Evolutionary conservation across 1,284 basidiomycete genomes (phyloP), one percentile per base, ranked within the genome.

Genomic region (Trametes hirsuta): DNA sequence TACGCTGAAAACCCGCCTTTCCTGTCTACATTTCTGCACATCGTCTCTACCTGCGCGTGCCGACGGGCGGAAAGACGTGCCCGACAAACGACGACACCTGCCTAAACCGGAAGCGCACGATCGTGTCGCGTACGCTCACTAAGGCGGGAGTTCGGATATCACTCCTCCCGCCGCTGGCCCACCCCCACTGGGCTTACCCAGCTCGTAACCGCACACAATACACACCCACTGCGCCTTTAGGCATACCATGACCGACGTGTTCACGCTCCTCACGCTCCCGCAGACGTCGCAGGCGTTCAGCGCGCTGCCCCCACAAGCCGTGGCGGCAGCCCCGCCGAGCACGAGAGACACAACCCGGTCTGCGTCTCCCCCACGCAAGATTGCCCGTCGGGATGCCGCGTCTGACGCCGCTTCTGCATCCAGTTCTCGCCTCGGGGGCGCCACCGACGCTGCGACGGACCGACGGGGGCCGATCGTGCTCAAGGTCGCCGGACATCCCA

Each of bases 351-450:
- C 59, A 57, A 61, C 65, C 62, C 79, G 79, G 75, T 81, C 78
- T 69, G 80, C 77, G 70, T 82, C 83, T 75, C 84, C 83, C 76
- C 82, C 83, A 65, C 82, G 81, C 74, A 91, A 91, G 79, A 82
- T 82, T 63, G 80, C 84, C 66, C 85, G 87, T 66, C 76, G 87
- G 72, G 81, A 81, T 65, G 75, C 75, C 68, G 84, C 86, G 76
- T 83, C 82, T 74, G 86, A 90, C 69, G 84, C 86, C 71, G 83
- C 85, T 52, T 74, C 69, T 66, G 67, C 68, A 68, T 84, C 79
- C 74, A 84, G 86, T 71, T 80, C 79, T 47, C 79, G 76, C 22
- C 24, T 21, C 44, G 68, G 69, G 47, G 59, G 45, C 34, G 53
- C 44, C 48, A 48, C 57, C 37, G 63, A 66, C n/a, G 41, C 22